phyloP scores from a whole-genome alignment of 1,284 basidiomycete species.

The Irpex sp. region DNA sequence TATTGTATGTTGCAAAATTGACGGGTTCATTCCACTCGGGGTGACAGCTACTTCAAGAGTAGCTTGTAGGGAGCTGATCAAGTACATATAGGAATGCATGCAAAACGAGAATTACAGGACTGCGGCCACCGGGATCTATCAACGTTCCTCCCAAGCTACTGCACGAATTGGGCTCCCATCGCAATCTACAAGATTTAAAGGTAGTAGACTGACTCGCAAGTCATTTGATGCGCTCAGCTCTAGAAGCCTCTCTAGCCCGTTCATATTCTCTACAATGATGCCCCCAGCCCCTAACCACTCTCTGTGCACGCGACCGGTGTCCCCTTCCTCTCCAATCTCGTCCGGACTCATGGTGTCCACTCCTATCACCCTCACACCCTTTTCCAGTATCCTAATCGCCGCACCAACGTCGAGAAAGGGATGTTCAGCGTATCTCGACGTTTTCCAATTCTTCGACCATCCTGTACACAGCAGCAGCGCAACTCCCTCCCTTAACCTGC shows the following conservation, averaged over 20 bases:
- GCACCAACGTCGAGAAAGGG: conserved; percentile 56
- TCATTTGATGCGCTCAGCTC: conserved; percentile 28
- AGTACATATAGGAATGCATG: background rate
- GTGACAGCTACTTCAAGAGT: too few relatives aligned
- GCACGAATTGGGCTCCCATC: conserved; percentile 70
- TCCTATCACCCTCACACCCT: conserved; percentile 54
- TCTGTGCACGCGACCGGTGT: conserved; percentile 48
- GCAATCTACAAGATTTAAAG: conserved; percentile 48
- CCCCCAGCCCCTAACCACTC: conserved; percentile 52
- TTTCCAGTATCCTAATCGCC: conserved; percentile 42
- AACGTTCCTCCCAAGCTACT: conserved; percentile 23
- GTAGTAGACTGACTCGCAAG: conserved; percentile 49
- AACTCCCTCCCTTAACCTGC: conserved; percentile 22
- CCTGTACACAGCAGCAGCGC: conserved; percentile 28
- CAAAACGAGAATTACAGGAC: background rate
- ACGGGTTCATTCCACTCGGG: too few relatives aligned
- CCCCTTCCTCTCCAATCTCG: conserved; percentile 37
- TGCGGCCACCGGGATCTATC: background rate
- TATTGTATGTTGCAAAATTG: too few relatives aligned
- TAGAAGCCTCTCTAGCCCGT: conserved; percentile 35
- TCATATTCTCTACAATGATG: conserved; percentile 67
- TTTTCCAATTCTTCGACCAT: conserved; percentile 41
- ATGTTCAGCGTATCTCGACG: conserved; percentile 51
- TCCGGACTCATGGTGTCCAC: conserved; percentile 67
- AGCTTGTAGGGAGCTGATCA: background rate